These are phyloP conservation scores for Trichoderma lentiforme DNA, from an alignment of 2,329 filamentous ascomycete genomes.

Conservation along the genomic window DNA sequence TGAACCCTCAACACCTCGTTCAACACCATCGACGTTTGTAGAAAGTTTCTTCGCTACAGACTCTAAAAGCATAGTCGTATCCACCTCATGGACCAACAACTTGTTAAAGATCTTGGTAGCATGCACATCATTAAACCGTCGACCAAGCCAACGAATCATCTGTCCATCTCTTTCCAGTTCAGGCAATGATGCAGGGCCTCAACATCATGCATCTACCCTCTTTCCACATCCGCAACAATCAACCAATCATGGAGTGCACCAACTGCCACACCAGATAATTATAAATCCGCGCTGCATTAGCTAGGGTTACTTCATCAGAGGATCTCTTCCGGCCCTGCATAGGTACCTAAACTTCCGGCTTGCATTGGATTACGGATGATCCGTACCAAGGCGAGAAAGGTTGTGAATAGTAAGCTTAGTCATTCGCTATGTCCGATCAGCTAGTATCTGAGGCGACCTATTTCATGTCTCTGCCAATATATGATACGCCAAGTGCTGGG, in stretches of 20 bases:
- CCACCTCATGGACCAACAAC: neutral
- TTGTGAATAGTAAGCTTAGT: neutral
- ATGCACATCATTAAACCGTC: neutral
- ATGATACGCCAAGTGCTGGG: neutral
- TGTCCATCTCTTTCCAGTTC: neutral
- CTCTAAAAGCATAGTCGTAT: neutral
- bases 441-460: neutral
- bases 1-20: neutral
- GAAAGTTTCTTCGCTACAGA: neutral
- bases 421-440: neutral
- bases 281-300: neutral
- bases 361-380: neutral
- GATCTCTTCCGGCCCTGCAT: neutral
- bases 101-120: neutral
- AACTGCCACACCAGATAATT: neutral
- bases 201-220: neutral
- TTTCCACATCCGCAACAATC: neutral
- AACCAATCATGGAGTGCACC: neutral
- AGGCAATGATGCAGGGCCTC: neutral
- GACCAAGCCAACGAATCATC: neutral
- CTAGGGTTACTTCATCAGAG: neutral
- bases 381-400: neutral
- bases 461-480: neutral
- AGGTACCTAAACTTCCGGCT: neutral
- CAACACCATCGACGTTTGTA: neutral